Conservation (phyloP, 768 basidiomycete species). For the Mycena vulgaris region DNA sequence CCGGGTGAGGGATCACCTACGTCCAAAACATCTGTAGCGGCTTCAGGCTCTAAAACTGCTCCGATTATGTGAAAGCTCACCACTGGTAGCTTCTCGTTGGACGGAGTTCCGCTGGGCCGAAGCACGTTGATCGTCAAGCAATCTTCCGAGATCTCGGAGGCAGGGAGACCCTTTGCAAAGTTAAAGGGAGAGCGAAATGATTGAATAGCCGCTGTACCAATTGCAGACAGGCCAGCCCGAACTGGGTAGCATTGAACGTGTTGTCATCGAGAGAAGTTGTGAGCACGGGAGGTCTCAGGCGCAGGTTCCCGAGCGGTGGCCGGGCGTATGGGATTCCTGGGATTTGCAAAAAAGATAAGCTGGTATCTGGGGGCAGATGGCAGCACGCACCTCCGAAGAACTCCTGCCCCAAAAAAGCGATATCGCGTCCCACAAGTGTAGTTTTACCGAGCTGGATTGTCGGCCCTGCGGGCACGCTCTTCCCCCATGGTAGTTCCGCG, state of each 20-base stretch:
- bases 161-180: constrained; percentile 52
- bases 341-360: neutral
- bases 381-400: constrained; percentile 45
- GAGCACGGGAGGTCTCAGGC: constrained; percentile 44
- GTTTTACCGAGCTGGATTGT: constrained; percentile 40
- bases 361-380: neutral
- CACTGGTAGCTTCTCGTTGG: constrained; percentile 21
- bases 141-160: constrained; percentile 50
- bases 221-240: constrained; percentile 46
- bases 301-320: constrained; percentile 47
- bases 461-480: neutral
- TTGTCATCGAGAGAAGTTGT: constrained; percentile 33
- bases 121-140: constrained; percentile 62
- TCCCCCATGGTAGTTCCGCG: too few species aligned
- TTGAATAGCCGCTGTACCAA: constrained; percentile 14
- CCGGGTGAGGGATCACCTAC: neutral
- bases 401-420: constrained; percentile 38
- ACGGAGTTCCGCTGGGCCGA: constrained; percentile 46
- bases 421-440: constrained; percentile 37
- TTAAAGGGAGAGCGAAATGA: neutral
- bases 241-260: constrained; percentile 45
- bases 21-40: constrained; percentile 26
- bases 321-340: constrained; percentile 53
- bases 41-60: neutral
- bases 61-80: neutral